A percentile compares a stretch with the other conserved stretches of the same genome.
Conservation (phyloP, 257 asterid species). For the Jasminum sambac region DNA sequence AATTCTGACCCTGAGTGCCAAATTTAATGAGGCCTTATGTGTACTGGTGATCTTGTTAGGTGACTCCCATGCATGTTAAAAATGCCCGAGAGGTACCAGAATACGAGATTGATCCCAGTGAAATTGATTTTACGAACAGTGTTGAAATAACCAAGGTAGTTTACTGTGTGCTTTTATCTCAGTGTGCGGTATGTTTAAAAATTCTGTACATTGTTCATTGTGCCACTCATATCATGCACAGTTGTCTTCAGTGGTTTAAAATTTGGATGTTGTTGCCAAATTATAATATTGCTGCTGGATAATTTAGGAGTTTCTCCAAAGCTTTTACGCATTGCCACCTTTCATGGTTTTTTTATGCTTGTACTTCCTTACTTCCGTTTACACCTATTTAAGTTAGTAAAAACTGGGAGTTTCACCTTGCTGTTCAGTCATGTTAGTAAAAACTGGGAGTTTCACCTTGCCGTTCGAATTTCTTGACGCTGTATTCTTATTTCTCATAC, state of each 20-base stretch:
- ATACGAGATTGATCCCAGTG: conserved; percentile 76
- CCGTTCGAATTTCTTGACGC: too few relatives aligned
- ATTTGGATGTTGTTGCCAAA: background rate
- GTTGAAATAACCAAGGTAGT: conserved; percentile 73
- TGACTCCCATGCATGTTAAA: conserved; percentile 85
- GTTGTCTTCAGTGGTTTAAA: background rate
- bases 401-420: too few relatives aligned
- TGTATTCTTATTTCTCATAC: too few relatives aligned
- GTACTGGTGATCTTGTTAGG: conserved; percentile 37
- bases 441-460: too few relatives aligned
- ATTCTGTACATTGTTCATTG: background rate
- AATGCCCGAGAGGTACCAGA: conserved; percentile 83
- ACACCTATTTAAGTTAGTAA: too few relatives aligned
- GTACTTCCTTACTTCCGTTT: too few relatives aligned
- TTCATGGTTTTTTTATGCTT: too few relatives aligned
- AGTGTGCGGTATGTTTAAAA: background rate
- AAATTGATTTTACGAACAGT: conserved; percentile 80
- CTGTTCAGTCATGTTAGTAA: too few relatives aligned
- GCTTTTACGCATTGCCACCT: too few relatives aligned
- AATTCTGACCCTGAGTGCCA: background rate
- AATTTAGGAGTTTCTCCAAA: background rate
- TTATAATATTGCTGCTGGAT: background rate
- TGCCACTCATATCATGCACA: background rate
- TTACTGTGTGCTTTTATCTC: background rate
- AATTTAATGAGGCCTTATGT: background rate